phyloP scores from a whole-genome alignment of 2,329 filamentous ascomycete species.

The Colletotrichum destructivum region DNA sequence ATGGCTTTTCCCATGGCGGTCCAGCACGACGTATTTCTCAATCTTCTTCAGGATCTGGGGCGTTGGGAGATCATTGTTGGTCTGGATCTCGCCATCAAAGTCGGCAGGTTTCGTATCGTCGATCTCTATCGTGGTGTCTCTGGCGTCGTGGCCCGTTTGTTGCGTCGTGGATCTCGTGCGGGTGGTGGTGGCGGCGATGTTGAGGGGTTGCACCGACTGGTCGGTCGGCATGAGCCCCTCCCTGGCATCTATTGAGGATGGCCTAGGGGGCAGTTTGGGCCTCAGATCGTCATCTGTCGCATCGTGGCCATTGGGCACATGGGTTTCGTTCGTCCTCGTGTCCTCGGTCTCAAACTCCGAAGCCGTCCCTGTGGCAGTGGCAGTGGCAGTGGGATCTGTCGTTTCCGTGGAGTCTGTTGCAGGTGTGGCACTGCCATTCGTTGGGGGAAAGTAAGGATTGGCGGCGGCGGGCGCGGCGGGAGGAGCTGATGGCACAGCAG shows the following conservation, averaged over 20 bases:
- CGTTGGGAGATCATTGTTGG: slow-evolving; percentile 69
- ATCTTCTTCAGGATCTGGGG: slow-evolving; percentile 64
- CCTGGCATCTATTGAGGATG: slow-evolving; percentile 16
- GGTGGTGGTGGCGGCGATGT: slow-evolving; percentile 15
- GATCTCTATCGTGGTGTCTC: slow-evolving; percentile 50
- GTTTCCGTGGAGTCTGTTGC: slow-evolving; percentile 20
- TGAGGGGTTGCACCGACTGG: slow-evolving; percentile 11
- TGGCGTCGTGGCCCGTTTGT: slow-evolving; percentile 17
- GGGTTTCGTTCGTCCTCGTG: not conserved
- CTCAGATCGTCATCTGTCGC: slow-evolving; percentile 15
- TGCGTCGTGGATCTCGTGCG: slow-evolving; percentile 31
- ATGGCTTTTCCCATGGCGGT: slow-evolving; percentile 71
- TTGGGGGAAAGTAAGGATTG: slow-evolving; percentile 21
- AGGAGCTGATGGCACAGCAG: slow-evolving; percentile 35
- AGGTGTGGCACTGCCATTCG: slow-evolving; percentile 30
- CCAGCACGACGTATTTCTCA: slow-evolving; percentile 71
- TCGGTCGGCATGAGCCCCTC: not conserved
- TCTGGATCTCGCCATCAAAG: slow-evolving; percentile 70
- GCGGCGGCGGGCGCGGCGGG: slow-evolving; percentile 19
- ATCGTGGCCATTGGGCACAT: slow-evolving; percentile 21
- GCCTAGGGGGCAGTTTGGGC: slow-evolving; percentile 1
- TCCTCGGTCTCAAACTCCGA: not conserved
- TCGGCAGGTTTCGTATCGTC: slow-evolving; percentile 62
- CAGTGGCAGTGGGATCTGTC: not conserved
- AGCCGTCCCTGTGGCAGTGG: slow-evolving; percentile 1